These are phyloP conservation scores for Lobosporangium transversale DNA, from an alignment of 192 early-diverging fungal genomes.

Conservation along the genomic window DNA sequence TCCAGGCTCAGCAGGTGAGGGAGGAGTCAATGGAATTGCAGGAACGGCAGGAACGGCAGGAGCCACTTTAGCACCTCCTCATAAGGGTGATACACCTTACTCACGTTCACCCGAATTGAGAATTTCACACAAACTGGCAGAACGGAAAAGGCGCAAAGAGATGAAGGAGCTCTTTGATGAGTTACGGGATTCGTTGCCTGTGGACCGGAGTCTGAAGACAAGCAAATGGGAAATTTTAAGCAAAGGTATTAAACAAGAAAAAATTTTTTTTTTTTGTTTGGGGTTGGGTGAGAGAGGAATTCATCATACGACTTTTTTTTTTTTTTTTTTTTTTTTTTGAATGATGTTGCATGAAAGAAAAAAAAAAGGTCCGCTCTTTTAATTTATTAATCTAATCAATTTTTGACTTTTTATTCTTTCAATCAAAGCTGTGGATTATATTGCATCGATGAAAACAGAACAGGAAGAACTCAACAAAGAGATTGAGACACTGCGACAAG, in stretches of 20 bases:
- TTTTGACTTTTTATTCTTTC: background rate
- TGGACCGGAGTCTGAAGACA: conserved; percentile 80
- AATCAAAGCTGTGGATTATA: conserved; percentile 64
- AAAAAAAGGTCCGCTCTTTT: no score
- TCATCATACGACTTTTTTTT: background rate
- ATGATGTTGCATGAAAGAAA: no score
- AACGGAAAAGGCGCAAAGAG: conserved; percentile 86
- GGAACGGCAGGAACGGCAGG: background rate
- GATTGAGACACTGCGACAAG: conserved; percentile 57
- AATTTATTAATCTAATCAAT: no score
- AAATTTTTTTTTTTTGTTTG: no score
- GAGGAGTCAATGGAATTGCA: conserved; percentile 16
- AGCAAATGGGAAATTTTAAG: conserved; percentile 93
- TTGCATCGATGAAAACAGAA: conserved; percentile 56
- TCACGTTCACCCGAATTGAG: conserved; percentile 80
- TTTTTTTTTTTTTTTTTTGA: background rate
- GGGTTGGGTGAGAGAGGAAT: background rate
- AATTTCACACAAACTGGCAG: conserved; percentile 89
- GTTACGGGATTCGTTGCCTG: conserved; percentile 78
- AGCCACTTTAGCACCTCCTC: no score
- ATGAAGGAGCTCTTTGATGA: conserved; percentile 94
- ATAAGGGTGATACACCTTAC: conserved; percentile 65
- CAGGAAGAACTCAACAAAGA: conserved; percentile 62
- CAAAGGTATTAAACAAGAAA: conserved; percentile 82
- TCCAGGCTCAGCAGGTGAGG: background rate